Evolutionary conservation across 2,329 filamentous ascomycete species (phyloP).

Genomic region (Fusarium sacchari): DNA sequence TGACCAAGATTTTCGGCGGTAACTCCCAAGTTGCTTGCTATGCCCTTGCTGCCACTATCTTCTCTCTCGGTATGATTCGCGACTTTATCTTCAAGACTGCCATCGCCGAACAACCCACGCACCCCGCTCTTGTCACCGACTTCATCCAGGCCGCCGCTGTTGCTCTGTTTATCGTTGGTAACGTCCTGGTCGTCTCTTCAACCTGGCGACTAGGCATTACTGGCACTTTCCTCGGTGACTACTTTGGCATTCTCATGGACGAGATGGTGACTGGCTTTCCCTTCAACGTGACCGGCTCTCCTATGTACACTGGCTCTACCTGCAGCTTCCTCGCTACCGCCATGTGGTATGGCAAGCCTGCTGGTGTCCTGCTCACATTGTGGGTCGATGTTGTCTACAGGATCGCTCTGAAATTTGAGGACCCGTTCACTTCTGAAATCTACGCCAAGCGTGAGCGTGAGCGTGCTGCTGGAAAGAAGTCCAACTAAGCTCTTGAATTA

Average conservation of each 20-base stretch:
- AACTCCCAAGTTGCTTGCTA: constrained; percentile 87
- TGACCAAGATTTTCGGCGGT: constrained; percentile 87
- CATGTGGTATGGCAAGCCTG: constrained; percentile 85
- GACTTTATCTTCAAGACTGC: constrained; percentile 89
- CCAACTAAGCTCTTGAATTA: constrained; percentile 50
- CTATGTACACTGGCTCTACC: constrained; percentile 97
- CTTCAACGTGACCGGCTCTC: constrained; percentile 89
- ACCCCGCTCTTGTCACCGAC: constrained; percentile 74
- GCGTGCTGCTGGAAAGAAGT: constrained; percentile 64
- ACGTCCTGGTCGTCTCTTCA: constrained; percentile 85
- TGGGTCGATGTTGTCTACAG: constrained; percentile 83
- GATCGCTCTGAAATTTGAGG: constrained; percentile 85
- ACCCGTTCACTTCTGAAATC: constrained; percentile 93
- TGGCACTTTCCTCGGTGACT: constrained; percentile 96
- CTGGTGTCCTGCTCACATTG: constrained; percentile 79
- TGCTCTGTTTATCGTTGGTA: constrained; percentile 77
- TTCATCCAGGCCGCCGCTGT: constrained; percentile 72
- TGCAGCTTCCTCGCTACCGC: constrained; percentile 92
- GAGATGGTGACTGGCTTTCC: constrained; percentile 93
- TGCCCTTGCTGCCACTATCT: constrained; percentile 86
- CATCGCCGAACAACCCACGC: constrained; percentile 77
- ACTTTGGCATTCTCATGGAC: constrained; percentile 99
- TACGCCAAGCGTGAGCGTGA: constrained; percentile 84
- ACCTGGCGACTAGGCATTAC: constrained; percentile 95
- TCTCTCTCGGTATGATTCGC: constrained; percentile 88